Evolutionary conservation across 371 early-diverging fungal species (phyloP), one percentile per base, ranked within the genome.

Genomic region (Batkoa obscura): DNA sequence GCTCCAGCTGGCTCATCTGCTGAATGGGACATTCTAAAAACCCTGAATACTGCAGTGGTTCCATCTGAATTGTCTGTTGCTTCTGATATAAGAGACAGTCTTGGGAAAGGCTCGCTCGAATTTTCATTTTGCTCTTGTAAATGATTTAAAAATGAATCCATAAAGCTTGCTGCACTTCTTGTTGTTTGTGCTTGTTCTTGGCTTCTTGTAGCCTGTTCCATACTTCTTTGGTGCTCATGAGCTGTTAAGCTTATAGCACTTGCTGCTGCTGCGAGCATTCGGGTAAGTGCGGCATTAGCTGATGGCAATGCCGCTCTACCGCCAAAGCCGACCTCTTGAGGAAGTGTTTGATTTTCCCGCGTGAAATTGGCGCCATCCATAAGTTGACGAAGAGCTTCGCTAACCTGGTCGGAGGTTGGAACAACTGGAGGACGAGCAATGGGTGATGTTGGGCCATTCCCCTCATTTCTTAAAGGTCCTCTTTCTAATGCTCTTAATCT

Each of bases 1-100:
- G 23, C 23, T 23, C 23, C 23, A 23, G 23, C 23, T 23, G 23
- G 23, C 23, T 23, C 23, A 23, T 23, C 23, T 23, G 23, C 23
- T 23, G 23, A 23, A 23, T 23, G 23, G 23, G 23, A 36, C 35
- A 60, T 43, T n/a, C 60, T 47, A 36, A 55, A 56, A 30, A 60
- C 55, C 31, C 56, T 49, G 35, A 33, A 56, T 1, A 56, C 43
- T 17, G 56, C 17, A 23, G 23, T 23, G 23, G 23, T 23, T 23
- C 23, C 23, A 23, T 23, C 23, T 0, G 23, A 23, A 47, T 57
- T 38, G 37, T 36, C 39, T 43, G 17, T 3, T 3, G 57, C 12
- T 41, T 55, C 43, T 10, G 55, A 38, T 30, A 47, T 17, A 36
- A 49, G 10, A 15, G 56, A 55, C 9, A 50, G 43, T 2, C 55